phyloP scores from a whole-genome alignment of 2,329 filamentous ascomycete species.

The Paracorniculantispora psalliotae region DNA sequence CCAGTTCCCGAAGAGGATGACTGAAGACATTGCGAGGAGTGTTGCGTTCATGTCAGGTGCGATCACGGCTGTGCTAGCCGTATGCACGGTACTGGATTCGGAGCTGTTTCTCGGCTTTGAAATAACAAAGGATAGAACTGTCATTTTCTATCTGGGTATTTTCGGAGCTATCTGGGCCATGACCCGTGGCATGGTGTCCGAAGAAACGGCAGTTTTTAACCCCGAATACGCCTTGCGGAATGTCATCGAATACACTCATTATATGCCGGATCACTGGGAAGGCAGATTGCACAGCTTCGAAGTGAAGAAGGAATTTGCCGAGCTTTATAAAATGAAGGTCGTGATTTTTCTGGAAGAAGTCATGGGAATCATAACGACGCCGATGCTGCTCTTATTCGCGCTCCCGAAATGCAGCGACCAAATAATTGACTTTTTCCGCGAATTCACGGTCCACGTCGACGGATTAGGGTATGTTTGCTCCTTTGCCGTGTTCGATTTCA shows the following conservation, averaged over 20 bases:
- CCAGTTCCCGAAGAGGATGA: constrained; percentile 95
- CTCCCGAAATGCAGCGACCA: constrained; percentile 85
- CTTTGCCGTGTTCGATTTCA: constrained; percentile 96
- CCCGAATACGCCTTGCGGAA: constrained; percentile 83
- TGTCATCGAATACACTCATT: constrained; percentile 90
- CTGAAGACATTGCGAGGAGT: constrained; percentile 76
- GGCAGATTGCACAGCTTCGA: constrained; percentile 88
- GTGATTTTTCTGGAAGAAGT: constrained; percentile 91
- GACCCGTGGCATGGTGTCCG: constrained; percentile 76
- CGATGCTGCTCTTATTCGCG: constrained; percentile 80
- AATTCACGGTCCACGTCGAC: constrained; percentile 96
- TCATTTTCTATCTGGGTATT: constrained; percentile 83
- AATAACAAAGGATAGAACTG: constrained; percentile 80
- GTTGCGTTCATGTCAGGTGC: constrained; percentile 85
- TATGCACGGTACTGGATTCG: constrained; percentile 81
- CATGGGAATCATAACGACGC: constrained; percentile 85
- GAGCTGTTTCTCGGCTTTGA: constrained; percentile 91
- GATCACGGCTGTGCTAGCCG: constrained; percentile 75
- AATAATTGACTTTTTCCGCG: constrained; percentile 94
- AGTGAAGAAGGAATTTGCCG: constrained; percentile 83
- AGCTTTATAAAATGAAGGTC: constrained; percentile 87
- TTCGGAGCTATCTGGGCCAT: constrained; percentile 80
- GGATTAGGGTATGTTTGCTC: constrained; percentile 94
- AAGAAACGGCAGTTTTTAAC: constrained; percentile 85
- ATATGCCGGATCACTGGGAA: constrained; percentile 84